Conservation (phyloP, 306 rosid species). For the Pyrus communis region DNA sequence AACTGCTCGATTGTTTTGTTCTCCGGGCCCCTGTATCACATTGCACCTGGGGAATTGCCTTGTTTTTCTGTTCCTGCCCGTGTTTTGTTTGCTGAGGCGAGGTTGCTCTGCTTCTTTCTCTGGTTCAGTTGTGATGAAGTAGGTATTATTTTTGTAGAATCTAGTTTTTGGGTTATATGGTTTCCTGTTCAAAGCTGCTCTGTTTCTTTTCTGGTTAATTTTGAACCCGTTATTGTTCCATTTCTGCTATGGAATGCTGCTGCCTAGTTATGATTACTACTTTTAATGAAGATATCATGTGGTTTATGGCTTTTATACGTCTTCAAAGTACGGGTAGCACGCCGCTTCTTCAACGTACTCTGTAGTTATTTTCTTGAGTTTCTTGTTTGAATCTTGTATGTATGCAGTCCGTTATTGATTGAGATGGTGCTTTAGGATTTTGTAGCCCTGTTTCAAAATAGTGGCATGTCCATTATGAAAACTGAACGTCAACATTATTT, state of each 20-base stretch:
- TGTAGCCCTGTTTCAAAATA: neutral
- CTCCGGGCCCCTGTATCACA: conserved; percentile 6
- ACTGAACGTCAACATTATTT: no score
- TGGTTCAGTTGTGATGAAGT: neutral
- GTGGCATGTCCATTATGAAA: neutral
- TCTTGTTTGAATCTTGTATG: neutral
- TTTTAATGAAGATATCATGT: neutral
- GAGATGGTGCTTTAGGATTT: neutral
- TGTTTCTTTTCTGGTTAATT: no score
- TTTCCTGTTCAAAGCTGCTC: neutral
- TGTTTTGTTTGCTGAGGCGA: conserved; percentile 39
- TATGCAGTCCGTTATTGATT: neutral
- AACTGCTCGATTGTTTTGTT: conserved; percentile 17
- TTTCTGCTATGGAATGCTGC: neutral
- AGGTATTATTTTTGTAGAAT: neutral
- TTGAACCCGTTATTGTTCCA: neutral
- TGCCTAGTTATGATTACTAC: neutral
- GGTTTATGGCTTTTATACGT: neutral
- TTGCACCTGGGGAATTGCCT: conserved; percentile 21
- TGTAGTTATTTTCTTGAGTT: neutral
- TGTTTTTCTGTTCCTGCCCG: conserved; percentile 29
- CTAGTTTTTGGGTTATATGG: neutral
- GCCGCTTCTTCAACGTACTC: no score
- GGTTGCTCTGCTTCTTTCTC: neutral
- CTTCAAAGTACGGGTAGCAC: no score